phyloP scores from a whole-genome alignment of 176 grass and related monocot species.

The Ampelocalamus luodianensis region DNA sequence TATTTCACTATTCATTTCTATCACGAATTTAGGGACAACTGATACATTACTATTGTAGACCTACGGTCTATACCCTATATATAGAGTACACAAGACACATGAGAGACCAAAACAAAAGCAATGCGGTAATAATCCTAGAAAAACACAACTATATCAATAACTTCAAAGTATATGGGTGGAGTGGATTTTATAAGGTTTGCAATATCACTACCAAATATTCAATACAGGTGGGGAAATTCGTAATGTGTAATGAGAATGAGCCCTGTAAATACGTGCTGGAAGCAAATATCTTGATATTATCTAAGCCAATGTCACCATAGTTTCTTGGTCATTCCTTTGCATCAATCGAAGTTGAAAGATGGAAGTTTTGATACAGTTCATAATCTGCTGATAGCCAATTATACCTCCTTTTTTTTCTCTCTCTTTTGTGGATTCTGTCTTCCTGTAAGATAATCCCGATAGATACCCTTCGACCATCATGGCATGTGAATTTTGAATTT shows the following conservation, averaged over 20 bases:
- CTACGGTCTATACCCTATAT: not conserved
- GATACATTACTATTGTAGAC: not conserved
- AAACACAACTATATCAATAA: not conserved
- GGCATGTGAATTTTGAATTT: not conserved
- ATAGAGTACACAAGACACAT: too few relatives aligned
- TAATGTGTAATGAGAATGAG: not conserved
- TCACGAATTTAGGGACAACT: not conserved
- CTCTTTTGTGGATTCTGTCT: not conserved
- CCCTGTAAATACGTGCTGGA: not conserved
- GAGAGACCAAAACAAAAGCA: not conserved
- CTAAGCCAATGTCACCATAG: not conserved
- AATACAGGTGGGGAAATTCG: not conserved
- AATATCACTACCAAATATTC: not conserved
- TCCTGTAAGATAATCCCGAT: not conserved
- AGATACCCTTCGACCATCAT: not conserved
- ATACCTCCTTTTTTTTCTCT: not conserved
- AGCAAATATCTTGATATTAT: not conserved
- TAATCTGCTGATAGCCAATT: not conserved
- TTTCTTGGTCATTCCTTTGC: not conserved
- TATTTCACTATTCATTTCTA: not conserved
- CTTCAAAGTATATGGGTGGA: not conserved
- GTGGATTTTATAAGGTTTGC: not conserved
- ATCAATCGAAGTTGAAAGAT: not conserved
- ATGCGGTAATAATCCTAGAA: not conserved
- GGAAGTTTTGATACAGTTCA: not conserved